Base-by-base conservation (phyloP, 768 basidiomycete species). In the Pisolithus orientalis region DNA sequence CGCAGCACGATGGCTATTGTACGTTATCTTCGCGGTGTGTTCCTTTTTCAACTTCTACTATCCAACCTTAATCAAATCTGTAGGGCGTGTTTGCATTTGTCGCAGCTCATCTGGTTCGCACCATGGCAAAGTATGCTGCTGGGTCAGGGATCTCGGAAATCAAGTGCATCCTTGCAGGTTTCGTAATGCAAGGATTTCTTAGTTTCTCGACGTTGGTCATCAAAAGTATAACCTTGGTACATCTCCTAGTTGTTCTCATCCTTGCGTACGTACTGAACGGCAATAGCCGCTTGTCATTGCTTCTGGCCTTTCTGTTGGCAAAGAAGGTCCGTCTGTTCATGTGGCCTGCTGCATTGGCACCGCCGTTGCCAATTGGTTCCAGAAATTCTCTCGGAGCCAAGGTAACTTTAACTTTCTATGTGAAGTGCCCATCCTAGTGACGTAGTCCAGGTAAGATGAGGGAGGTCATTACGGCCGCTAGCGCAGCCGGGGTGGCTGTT, bases 101-200 rank as follows among this genome's bases (percentile, higher is more conserved):
- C 13, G 90, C 94, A 5, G 89, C 93, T 0, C 91, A 90, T 65
- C 76, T 99, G 10, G 96, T 98, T 51, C 79, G 82, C 49, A 83
- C 83, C 8, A 81, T 94, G 61, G 94, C 95, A 8, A 94, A 85
- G 50, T 95, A 95, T 68, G 94, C 96, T 13, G 96, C 96, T 17
- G 94, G 96, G 5, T 97, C 94, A 53, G 96, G 96, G 47, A 98
- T 99, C 45, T 92, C 94, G 21, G 96, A 99, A 70, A 97, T 99
- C 70, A 99, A 98, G 63, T 96, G 93, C 65, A 97, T 98, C 59
- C 74, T 99, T 29, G 91, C 90, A 8, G 96, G 96, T 4, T 99
- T 99, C 71, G 78, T 94, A 59, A 97, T 99, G 89, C 85, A 96
- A 67, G 93, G 94, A 0, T 99, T 87, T 69, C 77, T 98, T 34